Base-by-base conservation (phyloP, 495 filamentous ascomycete species). In the Lentithecium fluviatile region DNA sequence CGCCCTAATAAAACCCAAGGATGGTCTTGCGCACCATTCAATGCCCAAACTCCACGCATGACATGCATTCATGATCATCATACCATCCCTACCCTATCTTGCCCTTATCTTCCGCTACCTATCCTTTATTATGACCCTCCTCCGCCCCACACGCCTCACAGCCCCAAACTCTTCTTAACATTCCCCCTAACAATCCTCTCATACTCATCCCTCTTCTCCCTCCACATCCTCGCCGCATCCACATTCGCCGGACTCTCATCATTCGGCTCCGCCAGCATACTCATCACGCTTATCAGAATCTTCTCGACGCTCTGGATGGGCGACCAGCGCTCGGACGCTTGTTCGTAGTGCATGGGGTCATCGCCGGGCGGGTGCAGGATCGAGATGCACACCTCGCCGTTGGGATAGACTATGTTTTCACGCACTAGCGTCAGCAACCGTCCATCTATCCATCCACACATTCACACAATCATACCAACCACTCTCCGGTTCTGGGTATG, bases 291-390 rank as follows among this genome's bases (percentile, higher is more conserved):
- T 53, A 97, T 91, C 61, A 99, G 77, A 55, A 99, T 99, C 83
- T 97, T 97, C 80, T 97, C 95, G 64, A 97, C 91, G 57, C 86
- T 90, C 77, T 97, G 94, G 45, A 99, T 96, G 42, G 94, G 94
- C 42, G 85, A 88, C 94, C 94, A 99, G 48, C 94, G 82, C 79
- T 99, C 94, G 19, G 85, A 88, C 21, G 95, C 95, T 66, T 93
- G 88, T 76, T 99, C 94, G 79, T 99, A 99, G 74, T 97, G 95
- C 74, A 95, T 95, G 62, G 94, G 92, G 75, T 99, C 94, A 72
- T 99, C 95, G 64, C 91, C 92, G n/a, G 94, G 94, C 4, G 95
- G 87, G 76, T 99, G 94, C 10, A 99, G 85, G 78, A 99, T 99
- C 13, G 89, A 94, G 61, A 99, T 99, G 76, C 94, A 99, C 59